Percentiles rank a stretch among this genome's conserved stretches.
Evolutionary conservation across 306 rosid genomes (phyloP).

Genomic region (Cucumis cinereus): DNA sequence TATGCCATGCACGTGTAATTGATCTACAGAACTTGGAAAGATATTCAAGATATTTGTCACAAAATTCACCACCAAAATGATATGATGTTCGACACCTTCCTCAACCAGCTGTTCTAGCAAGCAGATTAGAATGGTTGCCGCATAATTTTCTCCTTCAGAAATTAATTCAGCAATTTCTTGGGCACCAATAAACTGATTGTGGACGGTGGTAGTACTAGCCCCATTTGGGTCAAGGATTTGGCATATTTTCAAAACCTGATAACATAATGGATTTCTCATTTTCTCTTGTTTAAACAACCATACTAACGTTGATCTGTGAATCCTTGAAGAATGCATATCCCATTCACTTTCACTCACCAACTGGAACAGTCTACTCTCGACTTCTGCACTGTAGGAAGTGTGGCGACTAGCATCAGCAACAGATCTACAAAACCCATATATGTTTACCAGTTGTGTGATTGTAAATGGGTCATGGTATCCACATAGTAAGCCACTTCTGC

Average conservation of each 20-base stretch:
- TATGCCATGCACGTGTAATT: slow-evolving; percentile 42
- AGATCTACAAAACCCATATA: slow-evolving; percentile 64
- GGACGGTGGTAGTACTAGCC: slow-evolving; percentile 15
- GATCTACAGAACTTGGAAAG: slow-evolving; percentile 50
- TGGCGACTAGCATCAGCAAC: slow-evolving; percentile 42
- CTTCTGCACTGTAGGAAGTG: slow-evolving; percentile 56
- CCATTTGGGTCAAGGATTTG: slow-evolving; percentile 29
- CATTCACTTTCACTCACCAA: slow-evolving; percentile 46
- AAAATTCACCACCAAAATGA: slow-evolving; percentile 35
- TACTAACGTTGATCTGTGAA: slow-evolving; percentile 57
- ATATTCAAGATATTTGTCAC: slow-evolving; percentile 31
- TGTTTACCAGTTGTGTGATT: slow-evolving; percentile 46
- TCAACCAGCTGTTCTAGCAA: slow-evolving; percentile 46
- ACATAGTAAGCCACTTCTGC: slow-evolving; percentile 27
- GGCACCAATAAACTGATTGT: slow-evolving; percentile 25
- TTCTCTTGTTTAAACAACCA: slow-evolving; percentile 92
- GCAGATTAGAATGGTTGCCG: slow-evolving; percentile 50
- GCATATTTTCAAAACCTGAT: slow-evolving; percentile 66
- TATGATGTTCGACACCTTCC: slow-evolving; percentile 44
- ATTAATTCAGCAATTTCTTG: slow-evolving; percentile 57
- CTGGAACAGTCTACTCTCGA: slow-evolving; percentile 57
- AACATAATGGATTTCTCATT: slow-evolving; percentile 32
- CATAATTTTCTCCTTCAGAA: slow-evolving; percentile 50
- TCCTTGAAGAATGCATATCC: slow-evolving; percentile 58
- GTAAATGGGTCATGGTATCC: slow-evolving; percentile 26